These are phyloP conservation scores for Corchorus capsularis DNA, from an alignment of 345 rosid genomes.

Conservation along the genomic window DNA sequence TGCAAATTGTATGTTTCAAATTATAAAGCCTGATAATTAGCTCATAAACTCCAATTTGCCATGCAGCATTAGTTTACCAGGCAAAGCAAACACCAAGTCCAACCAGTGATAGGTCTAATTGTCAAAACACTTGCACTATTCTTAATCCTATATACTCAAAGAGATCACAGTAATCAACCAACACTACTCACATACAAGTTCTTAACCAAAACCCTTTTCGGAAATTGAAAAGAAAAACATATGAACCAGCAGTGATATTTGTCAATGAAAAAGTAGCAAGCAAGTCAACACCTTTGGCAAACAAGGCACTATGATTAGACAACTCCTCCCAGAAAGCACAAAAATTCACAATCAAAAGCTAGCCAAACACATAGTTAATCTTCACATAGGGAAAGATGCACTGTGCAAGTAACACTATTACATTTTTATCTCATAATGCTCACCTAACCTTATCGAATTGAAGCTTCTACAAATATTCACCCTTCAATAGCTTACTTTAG, in stretches of 20 bases:
- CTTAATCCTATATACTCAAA: neutral
- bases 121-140: neutral
- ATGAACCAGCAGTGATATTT: neutral
- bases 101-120: neutral
- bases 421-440: neutral
- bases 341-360: neutral
- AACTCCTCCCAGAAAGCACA: neutral
- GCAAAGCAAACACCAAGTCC: conserved; percentile 1
- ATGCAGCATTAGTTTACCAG: neutral
- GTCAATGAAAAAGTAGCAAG: neutral
- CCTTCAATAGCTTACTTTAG: neutral
- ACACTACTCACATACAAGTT: neutral
- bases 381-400: neutral
- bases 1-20: neutral
- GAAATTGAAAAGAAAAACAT: neutral
- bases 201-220: neutral
- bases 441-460: neutral
- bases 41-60: neutral
- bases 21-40: neutral
- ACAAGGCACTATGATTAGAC: neutral
- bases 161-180: neutral
- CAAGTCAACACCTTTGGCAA: too few relatives aligned
- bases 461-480: neutral
- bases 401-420: neutral
- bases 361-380: neutral